phyloP scores from a whole-genome alignment of 305 asterid genomes.

The Plantago lanceolata region DNA sequence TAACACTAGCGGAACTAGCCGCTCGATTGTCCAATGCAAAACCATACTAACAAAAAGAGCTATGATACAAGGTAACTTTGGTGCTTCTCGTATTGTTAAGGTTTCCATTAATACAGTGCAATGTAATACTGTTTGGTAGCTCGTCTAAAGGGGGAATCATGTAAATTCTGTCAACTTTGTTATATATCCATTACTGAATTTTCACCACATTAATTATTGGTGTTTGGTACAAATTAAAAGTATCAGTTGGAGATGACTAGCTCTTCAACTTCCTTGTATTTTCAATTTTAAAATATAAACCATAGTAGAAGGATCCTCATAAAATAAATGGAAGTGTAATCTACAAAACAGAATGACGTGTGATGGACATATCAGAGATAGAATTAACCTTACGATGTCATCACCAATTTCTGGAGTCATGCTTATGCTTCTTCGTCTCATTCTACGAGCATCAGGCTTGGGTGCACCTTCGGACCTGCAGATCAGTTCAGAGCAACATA shows the following conservation, averaged over 20 bases:
- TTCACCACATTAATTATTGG: not conserved
- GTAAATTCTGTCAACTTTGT: not conserved
- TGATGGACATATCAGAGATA: conserved; percentile 22
- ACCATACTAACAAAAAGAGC: too few relatives aligned
- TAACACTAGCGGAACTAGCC: too few relatives aligned
- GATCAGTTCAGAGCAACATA: conserved; percentile 20
- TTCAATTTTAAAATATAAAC: not conserved
- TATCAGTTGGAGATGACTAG: not conserved
- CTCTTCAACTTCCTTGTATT: not conserved
- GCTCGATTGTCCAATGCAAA: too few relatives aligned
- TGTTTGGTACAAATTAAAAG: not conserved
- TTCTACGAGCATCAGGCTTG: conserved; percentile 61
- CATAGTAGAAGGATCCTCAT: conserved; percentile 2
- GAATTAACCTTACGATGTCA: conserved; percentile 87
- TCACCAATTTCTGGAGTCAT: conserved; percentile 97
- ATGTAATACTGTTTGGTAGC: not conserved
- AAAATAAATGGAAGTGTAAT: not conserved
- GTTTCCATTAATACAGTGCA: too few relatives aligned
- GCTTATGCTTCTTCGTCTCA: conserved; percentile 92
- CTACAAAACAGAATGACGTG: not conserved
- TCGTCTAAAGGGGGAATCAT: not conserved
- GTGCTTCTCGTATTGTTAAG: too few relatives aligned
- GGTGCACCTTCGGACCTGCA: conserved; percentile 91
- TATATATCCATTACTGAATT: not conserved
- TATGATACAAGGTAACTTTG: too few relatives aligned